Evolutionary conservation across 495 filamentous ascomycete species (phyloP), one percentile per base, ranked within the genome.

Genomic region (Xylaria scruposa): DNA sequence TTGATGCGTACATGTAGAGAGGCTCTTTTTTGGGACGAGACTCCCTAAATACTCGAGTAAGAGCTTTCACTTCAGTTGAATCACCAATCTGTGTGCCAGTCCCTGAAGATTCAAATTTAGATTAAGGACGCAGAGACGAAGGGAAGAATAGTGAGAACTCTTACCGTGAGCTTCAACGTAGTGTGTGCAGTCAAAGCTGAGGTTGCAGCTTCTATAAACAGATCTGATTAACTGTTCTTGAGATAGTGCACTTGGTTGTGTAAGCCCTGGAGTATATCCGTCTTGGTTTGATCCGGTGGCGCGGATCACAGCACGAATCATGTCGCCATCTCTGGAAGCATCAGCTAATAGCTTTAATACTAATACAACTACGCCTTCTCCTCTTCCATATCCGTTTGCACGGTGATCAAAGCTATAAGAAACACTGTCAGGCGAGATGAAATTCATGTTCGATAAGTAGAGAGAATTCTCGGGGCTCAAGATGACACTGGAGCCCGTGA

Each of bases 311-410:
- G 84, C 87, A 6, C 89, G 82, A 38, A 92, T 88, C 8, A 83
- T 84, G 70, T 87, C 82, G 5, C 81, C 81, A 64, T 86, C 83
- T 0, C 62, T 40, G 7, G 86, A 47, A 2, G 86, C 91, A 47
- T 85, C 82, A 1, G 67, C 61, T 0, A 91, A 74, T 10, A 69
- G 73, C 76, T 92, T 93, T 0, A 93, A 38, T 1, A 86, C 79
- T 0, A 91, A 24, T 0, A 81, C 81, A 21, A 79, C 81, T 13
- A 91, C 72, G 0, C 85, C 90, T 69, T 94, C 91, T 0, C 83
- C 91, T 4, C 90, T 79, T 0, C 77, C 87, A 76, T 90, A 93
- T 0, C 91, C 91, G 75, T 90, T 82, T 2, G 90, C 91, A 0
- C 74, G 69, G 0, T 82, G 80, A 73, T 90, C 88, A 72, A 90